Evolutionary conservation across 1,139 yeast genomes (phyloP).

Genomic region (Suhomyces taliae): DNA sequence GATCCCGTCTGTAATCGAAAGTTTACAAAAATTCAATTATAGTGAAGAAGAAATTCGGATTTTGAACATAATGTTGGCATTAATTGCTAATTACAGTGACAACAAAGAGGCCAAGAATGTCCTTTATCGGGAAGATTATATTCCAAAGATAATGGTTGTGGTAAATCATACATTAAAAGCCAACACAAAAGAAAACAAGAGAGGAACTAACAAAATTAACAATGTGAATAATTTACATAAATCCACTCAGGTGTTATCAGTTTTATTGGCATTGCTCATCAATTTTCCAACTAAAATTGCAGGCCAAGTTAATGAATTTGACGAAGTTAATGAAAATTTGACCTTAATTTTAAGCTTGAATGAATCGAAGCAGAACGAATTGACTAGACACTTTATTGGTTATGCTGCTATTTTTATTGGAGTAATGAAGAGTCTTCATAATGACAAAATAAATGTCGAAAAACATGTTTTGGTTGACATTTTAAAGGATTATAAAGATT

Average conservation of each 20-base stretch:
- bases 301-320: neutral
- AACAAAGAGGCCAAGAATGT: neutral
- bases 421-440: conserved; percentile 8
- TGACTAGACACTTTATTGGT: conserved; percentile 14
- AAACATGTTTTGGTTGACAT: neutral
- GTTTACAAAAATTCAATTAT: neutral
- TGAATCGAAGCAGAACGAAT: conserved; percentile 2
- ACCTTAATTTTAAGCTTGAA: conserved; percentile 2
- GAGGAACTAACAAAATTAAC: neutral
- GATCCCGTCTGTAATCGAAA: neutral
- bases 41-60: neutral
- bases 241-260: conserved; percentile 5
- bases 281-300: conserved; percentile 5
- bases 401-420: conserved; percentile 16
- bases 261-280: conserved; percentile 9
- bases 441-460: neutral
- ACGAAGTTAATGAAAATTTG: conserved; percentile 4
- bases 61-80: conserved; percentile 6
- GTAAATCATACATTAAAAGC: neutral
- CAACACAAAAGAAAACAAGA: neutral
- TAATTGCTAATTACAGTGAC: conserved; percentile 7
- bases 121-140: conserved; percentile 1
- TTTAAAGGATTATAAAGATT: neutral
- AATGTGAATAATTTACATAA: too few relatives aligned
- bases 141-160: neutral